phyloP scores from a whole-genome alignment of 2,329 filamentous ascomycete species.

The Cercospora sesami region DNA sequence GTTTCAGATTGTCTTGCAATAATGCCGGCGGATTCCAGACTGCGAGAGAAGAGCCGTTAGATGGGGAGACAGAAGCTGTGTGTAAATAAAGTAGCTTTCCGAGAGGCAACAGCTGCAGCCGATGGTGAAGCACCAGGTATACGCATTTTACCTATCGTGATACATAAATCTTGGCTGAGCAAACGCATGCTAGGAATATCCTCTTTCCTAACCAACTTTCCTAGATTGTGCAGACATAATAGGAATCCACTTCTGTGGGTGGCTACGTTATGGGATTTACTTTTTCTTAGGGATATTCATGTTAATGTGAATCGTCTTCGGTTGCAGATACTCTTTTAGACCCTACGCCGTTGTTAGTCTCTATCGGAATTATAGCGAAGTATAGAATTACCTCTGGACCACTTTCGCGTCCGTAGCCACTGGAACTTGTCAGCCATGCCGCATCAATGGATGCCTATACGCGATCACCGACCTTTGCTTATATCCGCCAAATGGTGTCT shows the following conservation, averaged over 20 bases:
- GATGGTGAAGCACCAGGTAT: not conserved
- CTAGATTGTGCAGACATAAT: not conserved
- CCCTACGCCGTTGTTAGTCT: not conserved
- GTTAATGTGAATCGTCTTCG: slow-evolving; percentile 17
- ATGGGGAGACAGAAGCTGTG: not conserved
- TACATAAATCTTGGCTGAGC: not conserved
- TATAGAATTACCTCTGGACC: slow-evolving; percentile 1
- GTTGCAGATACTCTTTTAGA: slow-evolving; percentile 14
- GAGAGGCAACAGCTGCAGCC: not conserved
- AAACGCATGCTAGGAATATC: not conserved
- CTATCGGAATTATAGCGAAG: too few species aligned
- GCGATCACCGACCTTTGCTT: slow-evolving; percentile 43
- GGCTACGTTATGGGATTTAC: not conserved
- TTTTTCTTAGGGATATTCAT: not conserved
- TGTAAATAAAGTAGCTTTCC: not conserved
- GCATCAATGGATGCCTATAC: not conserved
- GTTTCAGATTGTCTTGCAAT: slow-evolving; percentile 6
- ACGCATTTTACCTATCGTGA: not conserved
- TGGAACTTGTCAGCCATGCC: not conserved
- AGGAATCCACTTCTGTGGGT: not conserved
- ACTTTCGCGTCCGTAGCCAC: slow-evolving; percentile 12
- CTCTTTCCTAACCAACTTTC: not conserved
- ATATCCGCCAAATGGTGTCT: slow-evolving; percentile 36
- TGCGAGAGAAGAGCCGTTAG: not conserved
- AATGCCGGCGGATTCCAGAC: not conserved